Base-by-base conservation (phyloP, 1,139 yeast species). In the Casaregolazyma lundiana region DNA sequence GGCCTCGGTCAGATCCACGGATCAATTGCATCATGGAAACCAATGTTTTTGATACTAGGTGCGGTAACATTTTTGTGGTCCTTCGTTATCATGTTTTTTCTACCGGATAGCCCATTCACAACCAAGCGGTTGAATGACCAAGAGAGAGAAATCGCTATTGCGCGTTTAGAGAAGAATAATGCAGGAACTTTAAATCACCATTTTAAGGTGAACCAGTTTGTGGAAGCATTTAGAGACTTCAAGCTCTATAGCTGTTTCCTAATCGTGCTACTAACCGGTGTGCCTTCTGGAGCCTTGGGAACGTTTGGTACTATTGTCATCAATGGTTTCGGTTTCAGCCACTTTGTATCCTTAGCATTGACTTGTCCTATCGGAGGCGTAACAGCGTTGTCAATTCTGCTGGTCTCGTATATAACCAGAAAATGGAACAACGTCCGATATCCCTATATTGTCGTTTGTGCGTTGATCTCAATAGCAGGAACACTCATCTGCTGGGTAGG, bases 51-150 rank as follows among this genome's bases (percentile, higher is more conserved):
- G 11, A 46, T 57, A 26, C 43, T 54, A 63, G 48, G 60, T 29
- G 22, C 59, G 58, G 51, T 67, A 56, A 50, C 67, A 60, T 38
- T 60, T n/a, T 53, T 64, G 5, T 75, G 81, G 73, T 80, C 81
- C 9, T 54, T 75, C 4, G 49, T 75, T 4, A 67, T 78, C 41
- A 63, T 61, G 50, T 50, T 73, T 21, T 66, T 70, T 43, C 58
- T 80, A 39, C 85, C 85, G 2, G 78, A 77, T 55, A 66, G 68
- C 34, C 83, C 83, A 30, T 65, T 75, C n/a, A 61, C 64, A 30
- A 81, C 83, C 2, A 71, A 77, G 72, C 76, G 73, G 55, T 67
- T 80, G 41, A 65, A 67, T 9, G 73, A 70, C 7, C 67, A 70
- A 30, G 86, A 81, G 52, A 76, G 74, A 61, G 61, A 13, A 69